phyloP scores from a whole-genome alignment of 352 stramenopile species.

The Plasmopara viticola region DNA sequence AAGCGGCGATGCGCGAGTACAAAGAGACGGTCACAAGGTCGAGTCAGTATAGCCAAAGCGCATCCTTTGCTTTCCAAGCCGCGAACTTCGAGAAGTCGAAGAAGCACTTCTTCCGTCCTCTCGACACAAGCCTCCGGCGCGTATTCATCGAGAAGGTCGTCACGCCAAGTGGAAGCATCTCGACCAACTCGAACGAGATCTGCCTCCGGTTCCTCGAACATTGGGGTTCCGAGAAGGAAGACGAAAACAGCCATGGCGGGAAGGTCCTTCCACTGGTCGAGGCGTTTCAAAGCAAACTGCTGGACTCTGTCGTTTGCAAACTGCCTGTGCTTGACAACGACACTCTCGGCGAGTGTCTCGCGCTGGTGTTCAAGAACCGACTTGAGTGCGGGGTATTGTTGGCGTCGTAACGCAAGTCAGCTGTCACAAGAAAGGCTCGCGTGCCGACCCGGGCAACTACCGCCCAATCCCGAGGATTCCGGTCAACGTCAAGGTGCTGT shows the following conservation, averaged over 20 bases:
- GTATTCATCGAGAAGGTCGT: neutral
- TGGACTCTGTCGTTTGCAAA: neutral
- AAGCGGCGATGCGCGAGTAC: too few relatives aligned
- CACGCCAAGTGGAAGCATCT: neutral
- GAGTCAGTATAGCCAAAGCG: neutral
- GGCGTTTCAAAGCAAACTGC: neutral
- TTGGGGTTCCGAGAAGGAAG: neutral
- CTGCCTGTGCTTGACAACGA: neutral
- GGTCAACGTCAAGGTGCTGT: neutral
- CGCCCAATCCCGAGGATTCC: neutral
- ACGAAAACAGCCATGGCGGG: neutral
- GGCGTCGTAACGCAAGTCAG: neutral
- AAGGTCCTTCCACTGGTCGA: neutral
- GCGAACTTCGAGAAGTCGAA: neutral
- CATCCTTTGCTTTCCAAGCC: neutral
- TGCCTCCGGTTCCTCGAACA: too few relatives aligned
- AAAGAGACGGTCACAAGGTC: too few relatives aligned
- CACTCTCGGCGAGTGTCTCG: neutral
- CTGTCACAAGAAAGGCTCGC: neutral
- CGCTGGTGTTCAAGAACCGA: neutral
- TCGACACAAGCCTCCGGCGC: neutral
- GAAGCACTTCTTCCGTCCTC: neutral
- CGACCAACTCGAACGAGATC: neutral
- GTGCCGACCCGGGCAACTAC: neutral
- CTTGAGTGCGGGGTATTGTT: neutral